Evolutionary conservation across 2,329 filamentous ascomycete genomes (phyloP), one percentile per base, ranked within the genome.

Genomic region (Calonectria pseudoreteaudii): DNA sequence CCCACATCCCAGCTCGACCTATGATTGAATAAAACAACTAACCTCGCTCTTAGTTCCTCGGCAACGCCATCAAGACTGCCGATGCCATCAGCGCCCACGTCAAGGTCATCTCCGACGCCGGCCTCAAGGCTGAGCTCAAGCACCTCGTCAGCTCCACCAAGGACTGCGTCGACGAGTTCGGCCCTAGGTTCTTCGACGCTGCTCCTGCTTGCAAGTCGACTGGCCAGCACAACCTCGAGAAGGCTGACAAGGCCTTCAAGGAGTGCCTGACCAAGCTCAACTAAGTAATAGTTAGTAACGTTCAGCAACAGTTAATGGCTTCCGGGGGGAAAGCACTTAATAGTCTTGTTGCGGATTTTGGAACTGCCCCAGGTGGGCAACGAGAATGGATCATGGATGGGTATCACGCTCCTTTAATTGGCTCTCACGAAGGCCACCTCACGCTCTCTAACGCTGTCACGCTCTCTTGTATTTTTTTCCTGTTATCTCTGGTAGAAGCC

Each of bases 51-150:
- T 10, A 62, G 56, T 62, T 62, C 56, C 34, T 62, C 23, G 23
- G 18, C 34, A 62, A 62, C 34, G 56, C 56, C 56, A 62, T 62
- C 56, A 62, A 62, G 56, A 62, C 56, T 11, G 56, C 56, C 36
- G 34, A 62, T n/a, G 56, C 36, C 36, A 62, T 62, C 56, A 62
- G 56, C 23, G 56, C 56, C 14, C 56, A 62, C 56, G 56, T 62
- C 56, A 41, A 62, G 56, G 56, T 62, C 56, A 41, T 62, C 36
- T 62, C 56, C 23, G 56, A 62, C 56, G 56, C 56, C 36, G 56
- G 56, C 56, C 56, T 62, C 56, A 41, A 62, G 56, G 56, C 56
- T 30, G 56, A 62, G 36, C n/a, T 62, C 36, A 62, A 62, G 56
- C 56, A 62, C 36, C 56, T 62, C 23, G n/a, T 62, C 34, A 41